Evolutionary conservation across 768 basidiomycete species (phyloP), one percentile per base, ranked within the genome.

Genomic region (Xerocomus spinulosus): DNA sequence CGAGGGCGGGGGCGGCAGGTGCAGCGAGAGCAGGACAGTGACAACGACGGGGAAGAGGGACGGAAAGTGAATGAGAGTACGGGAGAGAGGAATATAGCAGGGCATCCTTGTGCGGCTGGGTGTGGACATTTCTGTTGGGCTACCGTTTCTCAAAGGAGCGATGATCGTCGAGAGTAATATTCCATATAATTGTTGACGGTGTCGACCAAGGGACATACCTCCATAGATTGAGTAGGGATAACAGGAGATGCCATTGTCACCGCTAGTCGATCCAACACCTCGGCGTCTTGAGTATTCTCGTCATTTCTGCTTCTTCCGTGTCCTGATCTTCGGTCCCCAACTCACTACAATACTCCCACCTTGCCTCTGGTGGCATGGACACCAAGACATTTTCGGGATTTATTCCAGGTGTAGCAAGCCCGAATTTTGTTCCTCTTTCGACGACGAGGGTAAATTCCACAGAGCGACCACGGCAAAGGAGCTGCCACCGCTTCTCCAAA

Each of bases 61-160:
- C 36, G 42, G 18, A 32, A 52, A 36, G 15, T 6, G 9, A 45
- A n/a, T 6, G 56, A 37, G 26, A 36, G 26, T 5, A 14, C 8
- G 10, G 28, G 47, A 29, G 57, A 59, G 18, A 46, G 50, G 20
- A 43, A 38, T 8, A 40, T 68, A 40, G 46, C 56, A 12, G 87
- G 82, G 3, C 82, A 85, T 60, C 75, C 73, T 0, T 91, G 89
- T 66, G 85, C 86, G 13, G 78, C 86, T 35, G 89, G 88, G 4
- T 92, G 88, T 66, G 88, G 89, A 0, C 89, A 92, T 68, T 77
- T 76, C 54, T 92, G 88, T 55, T 90, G 87, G 87, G 78, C 77
- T 14, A 71, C 73, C n/a, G 39, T 65, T 17, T 40, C 51, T 17
- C 47, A 45, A 18, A 25, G 37, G 28, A 35, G 30, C 6, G 47